Percentiles rank a stretch among this genome's conserved stretches.
Evolutionary conservation across 2,329 filamentous ascomycete species (phyloP).

Genomic region (Aspergillus novofumigatus): DNA sequence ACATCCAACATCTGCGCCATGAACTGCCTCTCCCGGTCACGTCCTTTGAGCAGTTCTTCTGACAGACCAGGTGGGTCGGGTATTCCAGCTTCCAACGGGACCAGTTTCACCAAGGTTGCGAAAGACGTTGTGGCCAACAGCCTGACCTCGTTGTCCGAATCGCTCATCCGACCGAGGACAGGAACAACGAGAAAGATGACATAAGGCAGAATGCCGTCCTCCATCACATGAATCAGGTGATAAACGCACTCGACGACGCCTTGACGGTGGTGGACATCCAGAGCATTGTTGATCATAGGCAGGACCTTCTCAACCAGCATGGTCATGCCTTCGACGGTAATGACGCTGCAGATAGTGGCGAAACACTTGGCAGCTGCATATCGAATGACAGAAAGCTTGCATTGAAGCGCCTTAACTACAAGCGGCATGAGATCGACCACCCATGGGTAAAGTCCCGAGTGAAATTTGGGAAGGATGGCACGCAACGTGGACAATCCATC

Average conservation of each 20-base stretch:
- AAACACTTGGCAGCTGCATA: slow-evolving; percentile 98
- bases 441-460: slow-evolving; percentile 70
- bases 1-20: slow-evolving; percentile 94
- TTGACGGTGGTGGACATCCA: slow-evolving; percentile 85
- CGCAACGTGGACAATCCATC: slow-evolving; percentile 91
- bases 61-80: slow-evolving; percentile 93
- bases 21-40: slow-evolving; percentile 92
- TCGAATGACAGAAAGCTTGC: slow-evolving; percentile 82
- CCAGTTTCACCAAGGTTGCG: slow-evolving; percentile 92
- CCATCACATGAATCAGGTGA: slow-evolving; percentile 97
- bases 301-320: slow-evolving; percentile 89
- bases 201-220: slow-evolving; percentile 90
- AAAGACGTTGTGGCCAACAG: slow-evolving; percentile 95
- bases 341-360: slow-evolving; percentile 94
- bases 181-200: slow-evolving; percentile 99
- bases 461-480: slow-evolving; percentile 85
- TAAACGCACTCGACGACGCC: slow-evolving; percentile 94
- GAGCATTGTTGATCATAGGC: slow-evolving; percentile 83
- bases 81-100: slow-evolving; percentile 94
- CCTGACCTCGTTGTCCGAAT: slow-evolving; percentile 92
- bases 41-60: slow-evolving; percentile 77
- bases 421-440: slow-evolving; percentile 79
- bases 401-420: slow-evolving; percentile 82
- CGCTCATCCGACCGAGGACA: slow-evolving; percentile 95
- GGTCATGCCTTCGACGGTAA: slow-evolving; percentile 92